A percentile compares a stretch with the other conserved stretches of the same genome.
Conservation (phyloP, 2,329 filamentous ascomycete genomes). For the Fusarium mexicanum region DNA sequence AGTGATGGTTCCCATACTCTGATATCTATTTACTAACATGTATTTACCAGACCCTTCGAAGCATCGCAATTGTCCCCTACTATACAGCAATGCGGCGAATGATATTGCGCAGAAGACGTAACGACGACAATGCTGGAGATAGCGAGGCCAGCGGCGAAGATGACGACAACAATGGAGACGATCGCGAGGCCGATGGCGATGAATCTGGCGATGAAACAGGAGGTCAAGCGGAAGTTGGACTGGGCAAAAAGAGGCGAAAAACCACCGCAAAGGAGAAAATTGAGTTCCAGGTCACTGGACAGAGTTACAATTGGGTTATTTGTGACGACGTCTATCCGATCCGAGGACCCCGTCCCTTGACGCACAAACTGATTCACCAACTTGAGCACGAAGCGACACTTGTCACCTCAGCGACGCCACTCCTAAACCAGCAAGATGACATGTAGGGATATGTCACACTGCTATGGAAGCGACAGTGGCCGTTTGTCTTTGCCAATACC, state of each 20-base stretch:
- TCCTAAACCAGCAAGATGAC: accelerated
- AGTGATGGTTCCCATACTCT: accelerated
- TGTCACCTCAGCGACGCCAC: accelerated
- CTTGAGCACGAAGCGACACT: accelerated
- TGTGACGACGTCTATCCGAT: accelerated
- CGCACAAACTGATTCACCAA: accelerated
- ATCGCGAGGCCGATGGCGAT: not conserved
- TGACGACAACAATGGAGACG: not conserved
- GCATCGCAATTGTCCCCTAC: accelerated
- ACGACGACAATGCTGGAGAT: not conserved
- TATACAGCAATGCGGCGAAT: not conserved
- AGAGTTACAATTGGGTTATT: accelerated
- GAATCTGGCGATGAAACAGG: not conserved
- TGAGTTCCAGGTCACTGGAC: accelerated
- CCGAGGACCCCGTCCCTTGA: accelerated
- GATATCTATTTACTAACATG: not conserved
- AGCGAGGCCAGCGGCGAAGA: not conserved
- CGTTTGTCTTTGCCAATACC: not conserved
- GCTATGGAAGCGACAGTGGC: not conserved
- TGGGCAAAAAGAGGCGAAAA: too few relatives aligned
- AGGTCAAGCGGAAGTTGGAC: not conserved
- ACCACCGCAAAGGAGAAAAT: too few relatives aligned
- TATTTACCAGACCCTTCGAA: not conserved
- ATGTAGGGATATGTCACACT: not conserved
- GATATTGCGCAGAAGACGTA: too few relatives aligned